phyloP scores from a whole-genome alignment of 31 red algal genomes.

The Endocladia muricata region DNA sequence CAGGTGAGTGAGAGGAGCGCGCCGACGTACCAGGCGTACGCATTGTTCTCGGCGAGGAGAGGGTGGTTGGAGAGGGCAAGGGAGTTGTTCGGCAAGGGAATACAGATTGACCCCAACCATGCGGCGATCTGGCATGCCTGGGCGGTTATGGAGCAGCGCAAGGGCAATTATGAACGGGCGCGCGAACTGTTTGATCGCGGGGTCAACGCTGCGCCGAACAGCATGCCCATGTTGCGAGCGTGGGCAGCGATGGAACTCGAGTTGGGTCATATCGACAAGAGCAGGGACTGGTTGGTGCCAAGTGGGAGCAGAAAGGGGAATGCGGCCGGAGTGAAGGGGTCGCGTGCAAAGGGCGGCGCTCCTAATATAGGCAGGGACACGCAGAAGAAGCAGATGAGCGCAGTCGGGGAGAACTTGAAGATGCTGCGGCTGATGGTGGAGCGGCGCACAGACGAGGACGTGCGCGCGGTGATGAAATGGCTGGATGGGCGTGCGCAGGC shows the following conservation, averaged over 20 bases:
- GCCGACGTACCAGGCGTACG: constrained; percentile 31
- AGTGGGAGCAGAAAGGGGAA: too few relatives aligned
- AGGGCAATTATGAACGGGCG: constrained; percentile 54
- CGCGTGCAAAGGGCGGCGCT: too few relatives aligned
- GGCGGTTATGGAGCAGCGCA: constrained; percentile 57
- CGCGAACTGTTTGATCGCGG: constrained; percentile 42
- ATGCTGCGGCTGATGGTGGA: constrained; percentile 80
- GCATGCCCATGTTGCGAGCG: constrained; percentile 43
- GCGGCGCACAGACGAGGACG: constrained; percentile 68
- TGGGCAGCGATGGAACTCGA: constrained; percentile 51
- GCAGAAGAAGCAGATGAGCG: constrained; percentile 41
- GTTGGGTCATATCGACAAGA: constrained; percentile 16
- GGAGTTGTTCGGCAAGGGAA: constrained; percentile 43
- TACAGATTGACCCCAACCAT: constrained; percentile 21
- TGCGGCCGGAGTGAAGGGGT: too few relatives aligned
- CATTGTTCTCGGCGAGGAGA: too few relatives aligned
- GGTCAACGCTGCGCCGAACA: constrained; percentile 9
- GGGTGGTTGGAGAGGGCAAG: constrained; percentile 43
- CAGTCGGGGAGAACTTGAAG: constrained; percentile 68
- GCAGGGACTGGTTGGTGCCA: constrained; percentile 50
- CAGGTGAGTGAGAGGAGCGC: constrained; percentile 15
- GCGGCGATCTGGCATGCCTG: constrained; percentile 66
- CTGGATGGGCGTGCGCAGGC: constrained; percentile 44
- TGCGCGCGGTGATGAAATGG: constrained; percentile 80
- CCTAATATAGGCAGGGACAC: too few relatives aligned